A percentile compares a stretch with the other conserved stretches of the same genome.
These are phyloP conservation scores for Agarophyton chilense DNA, from an alignment of 23 red algal species.

Conservation along the genomic window DNA sequence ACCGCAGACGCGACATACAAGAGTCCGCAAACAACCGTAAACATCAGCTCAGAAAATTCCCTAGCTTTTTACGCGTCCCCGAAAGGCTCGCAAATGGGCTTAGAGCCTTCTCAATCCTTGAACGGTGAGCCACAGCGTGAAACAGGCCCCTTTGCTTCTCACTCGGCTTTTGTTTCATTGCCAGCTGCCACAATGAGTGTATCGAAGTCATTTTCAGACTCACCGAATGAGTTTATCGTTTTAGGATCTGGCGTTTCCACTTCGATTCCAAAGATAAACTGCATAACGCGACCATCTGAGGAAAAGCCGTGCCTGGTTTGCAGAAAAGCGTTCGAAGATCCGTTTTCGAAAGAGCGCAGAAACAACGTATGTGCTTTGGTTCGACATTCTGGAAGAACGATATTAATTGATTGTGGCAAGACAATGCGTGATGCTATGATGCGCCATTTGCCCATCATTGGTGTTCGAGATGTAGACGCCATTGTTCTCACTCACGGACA, in stretches of 20 bases:
- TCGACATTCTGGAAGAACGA: conserved; percentile 39
- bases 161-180: background rate
- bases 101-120: too few relatives aligned
- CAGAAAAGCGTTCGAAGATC: conserved; percentile 16
- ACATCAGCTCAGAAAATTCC: too few relatives aligned
- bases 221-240: conserved; percentile 58
- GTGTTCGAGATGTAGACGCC: conserved; percentile 71
- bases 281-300: conserved; percentile 33
- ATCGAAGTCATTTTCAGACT: background rate
- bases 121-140: too few relatives aligned
- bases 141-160: too few relatives aligned
- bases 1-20: too few relatives aligned
- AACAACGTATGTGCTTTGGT: conserved; percentile 66
- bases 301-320: conserved; percentile 40
- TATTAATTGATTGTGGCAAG: conserved; percentile 85
- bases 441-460: conserved; percentile 48
- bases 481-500: conserved; percentile 89
- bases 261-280: conserved; percentile 62
- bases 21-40: too few relatives aligned
- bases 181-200: background rate
- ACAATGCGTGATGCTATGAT: conserved; percentile 65
- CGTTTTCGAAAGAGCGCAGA: conserved; percentile 49
- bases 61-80: too few relatives aligned
- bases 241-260: conserved; percentile 68
- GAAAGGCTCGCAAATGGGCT: too few relatives aligned